A percentile compares a stretch with the other conserved stretches of the same genome.
phyloP scores from a whole-genome alignment of 2,329 filamentous ascomycete genomes.

The Lomentospora prolificans region DNA sequence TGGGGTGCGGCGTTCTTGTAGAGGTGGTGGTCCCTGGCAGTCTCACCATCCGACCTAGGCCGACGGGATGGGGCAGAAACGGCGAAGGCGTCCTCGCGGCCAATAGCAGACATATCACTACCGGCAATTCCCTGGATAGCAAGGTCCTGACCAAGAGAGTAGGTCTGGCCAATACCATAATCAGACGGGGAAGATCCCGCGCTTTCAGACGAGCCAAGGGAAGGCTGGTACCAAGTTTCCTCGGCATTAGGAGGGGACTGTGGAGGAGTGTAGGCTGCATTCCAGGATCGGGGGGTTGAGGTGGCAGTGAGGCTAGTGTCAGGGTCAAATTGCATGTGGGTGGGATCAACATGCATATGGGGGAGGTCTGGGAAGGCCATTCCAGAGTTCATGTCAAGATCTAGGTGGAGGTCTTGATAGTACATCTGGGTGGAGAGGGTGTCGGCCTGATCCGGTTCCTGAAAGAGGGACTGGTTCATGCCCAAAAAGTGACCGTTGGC shows the following conservation, averaged over 20 bases:
- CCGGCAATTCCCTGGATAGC: conserved; percentile 9
- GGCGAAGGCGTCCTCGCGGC: not conserved
- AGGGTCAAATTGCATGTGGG: conserved; percentile 45
- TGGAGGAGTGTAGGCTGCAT: conserved; percentile 5
- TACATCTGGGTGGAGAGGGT: conserved; percentile 39
- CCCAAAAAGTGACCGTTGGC: conserved; percentile 30
- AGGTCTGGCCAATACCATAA: conserved; percentile 5
- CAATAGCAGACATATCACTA: conserved; percentile 9
- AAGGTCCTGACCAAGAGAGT: conserved; percentile 6
- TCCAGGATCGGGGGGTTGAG: conserved; percentile 41
- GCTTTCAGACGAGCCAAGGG: conserved; percentile 4
- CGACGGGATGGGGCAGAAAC: conserved; percentile 34
- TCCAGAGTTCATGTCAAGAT: conserved; percentile 29
- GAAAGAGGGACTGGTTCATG: conserved; percentile 40
- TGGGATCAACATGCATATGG: conserved; percentile 44
- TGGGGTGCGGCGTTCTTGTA: conserved; percentile 58
- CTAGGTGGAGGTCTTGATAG: conserved; percentile 34
- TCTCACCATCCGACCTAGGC: conserved; percentile 42
- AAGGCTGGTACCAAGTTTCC: conserved; percentile 6
- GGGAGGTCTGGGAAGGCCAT: conserved; percentile 32
- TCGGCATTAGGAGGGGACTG: conserved; percentile 4
- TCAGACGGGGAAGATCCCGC: conserved; percentile 5
- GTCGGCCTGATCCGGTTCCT: conserved; percentile 35
- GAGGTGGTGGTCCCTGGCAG: conserved; percentile 55
- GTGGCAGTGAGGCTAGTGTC: conserved; percentile 37